A percentile compares a stretch with the other conserved stretches of the same genome.
These are phyloP conservation scores for Nicotiana otophora DNA, from an alignment of 257 asterid species.

Conservation along the genomic window DNA sequence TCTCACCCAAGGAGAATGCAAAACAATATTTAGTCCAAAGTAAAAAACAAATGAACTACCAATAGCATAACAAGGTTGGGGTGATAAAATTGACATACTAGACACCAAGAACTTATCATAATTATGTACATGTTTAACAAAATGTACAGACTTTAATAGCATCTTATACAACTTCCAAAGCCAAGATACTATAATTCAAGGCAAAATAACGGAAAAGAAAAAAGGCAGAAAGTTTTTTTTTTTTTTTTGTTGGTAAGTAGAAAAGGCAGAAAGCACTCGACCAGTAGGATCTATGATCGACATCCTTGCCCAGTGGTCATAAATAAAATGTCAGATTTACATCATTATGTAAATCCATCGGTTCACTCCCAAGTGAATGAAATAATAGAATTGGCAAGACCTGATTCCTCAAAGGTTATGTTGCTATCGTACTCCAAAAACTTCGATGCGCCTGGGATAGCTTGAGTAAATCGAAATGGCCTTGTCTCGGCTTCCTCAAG, in stretches of 20 bases:
- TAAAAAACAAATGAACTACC: too few relatives aligned
- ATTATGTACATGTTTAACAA: slow-evolving; percentile 3
- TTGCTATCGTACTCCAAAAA: slow-evolving; percentile 39
- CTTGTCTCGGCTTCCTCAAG: slow-evolving; percentile 53
- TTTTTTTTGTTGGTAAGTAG: not conserved
- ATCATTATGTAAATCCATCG: not conserved
- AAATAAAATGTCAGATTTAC: not conserved
- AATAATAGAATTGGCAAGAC: slow-evolving; percentile 82
- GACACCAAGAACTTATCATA: not conserved
- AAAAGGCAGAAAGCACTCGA: not conserved
- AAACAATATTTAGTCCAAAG: too few relatives aligned
- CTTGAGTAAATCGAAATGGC: slow-evolving; percentile 62
- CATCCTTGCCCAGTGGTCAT: not conserved
- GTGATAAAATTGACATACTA: not conserved
- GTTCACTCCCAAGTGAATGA: slow-evolving; percentile 72
- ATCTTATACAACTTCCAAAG: slow-evolving; percentile 7
- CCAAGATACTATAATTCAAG: not conserved
- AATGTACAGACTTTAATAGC: not conserved
- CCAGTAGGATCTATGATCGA: not conserved
- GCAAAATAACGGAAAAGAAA: not conserved
- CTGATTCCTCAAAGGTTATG: slow-evolving; percentile 60
- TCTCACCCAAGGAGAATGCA: too few relatives aligned
- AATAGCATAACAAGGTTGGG: not conserved
- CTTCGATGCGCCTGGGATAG: slow-evolving; percentile 67
- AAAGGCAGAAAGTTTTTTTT: not conserved